Evolutionary conservation across 768 basidiomycete genomes (phyloP), one percentile per base, ranked within the genome.

Genomic region (Tylopilus felleus): DNA sequence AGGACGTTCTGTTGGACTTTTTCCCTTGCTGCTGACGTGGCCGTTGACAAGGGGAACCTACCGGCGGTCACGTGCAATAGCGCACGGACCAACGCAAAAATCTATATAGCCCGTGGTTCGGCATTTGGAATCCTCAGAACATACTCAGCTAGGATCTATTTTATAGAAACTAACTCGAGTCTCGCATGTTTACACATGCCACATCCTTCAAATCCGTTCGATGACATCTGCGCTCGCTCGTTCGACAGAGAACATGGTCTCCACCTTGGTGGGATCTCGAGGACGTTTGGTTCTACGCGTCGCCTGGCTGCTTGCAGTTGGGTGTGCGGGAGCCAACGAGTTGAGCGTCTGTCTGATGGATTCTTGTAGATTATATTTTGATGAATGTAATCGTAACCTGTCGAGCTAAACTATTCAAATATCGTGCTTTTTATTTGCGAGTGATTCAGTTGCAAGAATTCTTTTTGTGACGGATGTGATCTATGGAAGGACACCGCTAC

Each of bases 121-220:
- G 42, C 54, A 49, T 21, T 0, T 14, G 61, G 61, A 64, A 68
- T 74, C 81, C 65, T 74, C 60, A 85, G 83, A 84, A 83, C 82
- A 84, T 84, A 85, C 83, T 84, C 83, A 81, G 81, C 79, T 81
- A 85, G 83, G 83, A 84, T 85, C 83, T 85, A 80, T 85, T 84
- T 67, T 83, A 84, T 82, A 85, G 83, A 80, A 81, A 82, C 82
- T 83, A 80, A 84, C 83, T 72, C 81, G 82, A 82, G 82, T 85
- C 81, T 83, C 80, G 84, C 83, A 85, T 83, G 81, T 84, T 82
- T 83, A 84, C 75, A 78, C 81, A 82, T 85, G 83, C 82, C 82
- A 67, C 79, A 79, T 79, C 73, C 77, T 82, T 83, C 78, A 81
- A 78, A 77, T 84, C 79, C 81, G 80, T 71, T 80, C 79, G 83